Conservation (phyloP, 2,329 filamentous ascomycete species). For the Dothiorella sarmentorum region DNA sequence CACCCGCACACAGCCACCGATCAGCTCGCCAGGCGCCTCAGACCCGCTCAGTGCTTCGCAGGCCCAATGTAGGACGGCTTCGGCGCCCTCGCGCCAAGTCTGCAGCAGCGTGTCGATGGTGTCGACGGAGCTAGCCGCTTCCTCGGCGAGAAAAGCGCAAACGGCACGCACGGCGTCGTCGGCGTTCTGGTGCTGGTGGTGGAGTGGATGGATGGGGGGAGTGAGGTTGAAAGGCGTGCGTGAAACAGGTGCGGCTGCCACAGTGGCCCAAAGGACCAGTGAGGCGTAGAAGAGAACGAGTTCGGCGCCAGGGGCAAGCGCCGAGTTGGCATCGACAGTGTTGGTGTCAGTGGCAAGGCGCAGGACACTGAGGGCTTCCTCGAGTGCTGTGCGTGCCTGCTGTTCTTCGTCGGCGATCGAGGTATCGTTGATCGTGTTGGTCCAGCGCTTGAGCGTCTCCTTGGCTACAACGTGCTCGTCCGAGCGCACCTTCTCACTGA, state of each 20-base stretch:
- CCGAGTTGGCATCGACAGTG: constrained; percentile 27
- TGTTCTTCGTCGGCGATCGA: constrained; percentile 15
- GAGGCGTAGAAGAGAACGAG: constrained; percentile 36
- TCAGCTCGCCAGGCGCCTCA: constrained; percentile 5
- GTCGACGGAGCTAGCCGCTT: not conserved
- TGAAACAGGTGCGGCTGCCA: not conserved
- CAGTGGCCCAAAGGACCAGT: constrained; percentile 33
- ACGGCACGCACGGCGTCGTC: not conserved
- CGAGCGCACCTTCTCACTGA: constrained; percentile 40
- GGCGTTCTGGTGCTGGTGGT: not conserved
- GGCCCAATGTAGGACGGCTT: constrained; percentile 1
- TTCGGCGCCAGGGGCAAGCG: constrained; percentile 29
- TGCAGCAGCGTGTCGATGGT: not conserved
- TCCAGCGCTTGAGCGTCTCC: constrained; percentile 35
- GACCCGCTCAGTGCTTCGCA: not conserved
- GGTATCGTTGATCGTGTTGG: constrained; percentile 28
- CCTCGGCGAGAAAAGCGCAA: not conserved
- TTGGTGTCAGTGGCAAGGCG: constrained; percentile 29
- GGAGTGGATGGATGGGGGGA: not conserved
- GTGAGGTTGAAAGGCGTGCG: not conserved
- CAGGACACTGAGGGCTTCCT: constrained; percentile 29
- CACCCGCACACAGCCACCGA: constrained; percentile 1
- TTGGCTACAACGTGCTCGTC: constrained; percentile 31
- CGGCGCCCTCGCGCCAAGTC: not conserved
- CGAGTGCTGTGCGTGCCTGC: constrained; percentile 20